phyloP scores from a whole-genome alignment of 2,329 filamentous ascomycete species.

The Thielaviopsis populi region DNA sequence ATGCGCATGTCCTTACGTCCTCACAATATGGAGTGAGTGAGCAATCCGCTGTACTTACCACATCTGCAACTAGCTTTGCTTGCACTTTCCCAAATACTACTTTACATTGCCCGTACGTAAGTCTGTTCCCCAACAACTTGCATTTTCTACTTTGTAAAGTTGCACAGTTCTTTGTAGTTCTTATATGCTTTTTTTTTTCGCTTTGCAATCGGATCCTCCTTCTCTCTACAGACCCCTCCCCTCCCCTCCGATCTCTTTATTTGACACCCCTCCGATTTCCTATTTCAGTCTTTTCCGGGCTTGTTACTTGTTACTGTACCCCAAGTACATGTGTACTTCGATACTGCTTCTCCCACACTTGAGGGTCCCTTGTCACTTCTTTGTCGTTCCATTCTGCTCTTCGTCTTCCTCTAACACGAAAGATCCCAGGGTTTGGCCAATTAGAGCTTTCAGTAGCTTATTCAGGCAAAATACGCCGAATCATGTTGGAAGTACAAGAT shows the following conservation, averaged over 20 bases:
- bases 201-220: not conserved
- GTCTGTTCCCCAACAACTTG: not conserved
- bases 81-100: too few species aligned
- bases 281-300: not conserved
- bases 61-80: too few species aligned
- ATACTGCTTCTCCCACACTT: not conserved
- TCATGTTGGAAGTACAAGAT: not conserved
- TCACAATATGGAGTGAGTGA: too few species aligned
- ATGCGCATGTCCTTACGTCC: not conserved
- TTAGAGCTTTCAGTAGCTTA: not conserved
- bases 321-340: not conserved
- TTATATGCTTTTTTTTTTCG: not conserved
- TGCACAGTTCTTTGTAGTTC: not conserved
- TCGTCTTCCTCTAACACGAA: conserved; percentile 3
- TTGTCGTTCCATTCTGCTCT: not conserved
- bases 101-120: not conserved
- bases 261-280: not conserved
- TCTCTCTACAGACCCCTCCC: not conserved
- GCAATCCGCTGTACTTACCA: too few species aligned
- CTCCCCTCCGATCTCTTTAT: not conserved
- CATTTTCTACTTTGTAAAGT: not conserved
- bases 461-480: not conserved
- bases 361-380: not conserved
- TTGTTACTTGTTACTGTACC: too few species aligned
- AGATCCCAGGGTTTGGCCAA: not conserved